phyloP scores from a whole-genome alignment of 352 stramenopile genomes.

The Aphanomyces astaci region DNA sequence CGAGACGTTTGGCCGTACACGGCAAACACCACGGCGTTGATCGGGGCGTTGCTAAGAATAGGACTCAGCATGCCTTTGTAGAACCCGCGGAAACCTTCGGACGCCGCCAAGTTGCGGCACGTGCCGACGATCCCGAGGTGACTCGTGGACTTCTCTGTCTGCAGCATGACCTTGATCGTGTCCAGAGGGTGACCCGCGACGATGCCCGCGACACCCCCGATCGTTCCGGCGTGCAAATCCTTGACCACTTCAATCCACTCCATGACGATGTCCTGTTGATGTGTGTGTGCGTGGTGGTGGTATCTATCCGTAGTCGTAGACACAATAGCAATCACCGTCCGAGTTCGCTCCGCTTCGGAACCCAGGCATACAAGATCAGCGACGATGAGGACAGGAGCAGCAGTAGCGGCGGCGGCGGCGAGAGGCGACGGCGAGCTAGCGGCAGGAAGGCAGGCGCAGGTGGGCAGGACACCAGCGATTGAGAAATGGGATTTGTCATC shows the following conservation, averaged over 20 bases:
- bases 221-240: slow-evolving; percentile 74
- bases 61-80: slow-evolving; percentile 71
- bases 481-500: too few species aligned
- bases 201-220: slow-evolving; percentile 71
- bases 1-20: slow-evolving; percentile 59
- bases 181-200: slow-evolving; percentile 73
- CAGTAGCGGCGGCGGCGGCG: not conserved
- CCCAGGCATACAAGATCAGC: slow-evolving; percentile 12
- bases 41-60: slow-evolving; percentile 73
- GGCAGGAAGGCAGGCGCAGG: not conserved
- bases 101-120: slow-evolving; percentile 39
- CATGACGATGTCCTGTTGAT: slow-evolving; percentile 29
- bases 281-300: not conserved
- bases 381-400: not conserved
- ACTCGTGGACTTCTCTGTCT: slow-evolving; percentile 38
- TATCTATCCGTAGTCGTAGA: slow-evolving; percentile 20
- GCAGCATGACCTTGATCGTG: slow-evolving; percentile 79
- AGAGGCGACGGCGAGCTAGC: not conserved
- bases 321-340: slow-evolving; percentile 18
- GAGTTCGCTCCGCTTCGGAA: slow-evolving; percentile 17
- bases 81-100: slow-evolving; percentile 54
- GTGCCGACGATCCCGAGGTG: slow-evolving; percentile 36
- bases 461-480: not conserved
- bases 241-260: slow-evolving; percentile 77
- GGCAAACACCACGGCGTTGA: slow-evolving; percentile 82